phyloP scores from a whole-genome alignment of 495 filamentous ascomycete genomes.

The Sabuloglossum arenarium region DNA sequence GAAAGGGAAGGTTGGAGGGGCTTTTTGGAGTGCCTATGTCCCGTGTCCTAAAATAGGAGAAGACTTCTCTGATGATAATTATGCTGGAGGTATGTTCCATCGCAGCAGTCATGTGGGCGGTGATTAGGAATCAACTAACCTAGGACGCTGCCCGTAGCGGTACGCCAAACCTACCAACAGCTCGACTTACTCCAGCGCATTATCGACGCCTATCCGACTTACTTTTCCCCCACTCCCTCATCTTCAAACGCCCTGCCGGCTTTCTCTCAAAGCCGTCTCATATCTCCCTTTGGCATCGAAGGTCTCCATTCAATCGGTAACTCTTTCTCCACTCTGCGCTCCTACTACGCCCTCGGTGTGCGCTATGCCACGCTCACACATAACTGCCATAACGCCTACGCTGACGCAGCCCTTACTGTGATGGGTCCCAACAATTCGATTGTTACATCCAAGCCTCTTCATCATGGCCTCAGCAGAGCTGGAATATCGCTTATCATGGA shows the following conservation, averaged over 20 bases:
- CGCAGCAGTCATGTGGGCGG: not conserved
- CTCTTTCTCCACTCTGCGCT: slow-evolving; percentile 51
- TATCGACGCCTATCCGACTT: slow-evolving; percentile 38
- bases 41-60: slow-evolving; percentile 49
- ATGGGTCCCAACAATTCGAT: slow-evolving; percentile 9
- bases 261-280: slow-evolving; percentile 36
- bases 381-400: slow-evolving; percentile 83
- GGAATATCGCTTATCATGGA: slow-evolving; percentile 48
- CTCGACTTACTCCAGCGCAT: slow-evolving; percentile 64
- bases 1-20: slow-evolving; percentile 40
- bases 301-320: slow-evolving; percentile 93
- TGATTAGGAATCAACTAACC: slow-evolving; percentile 2
- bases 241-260: slow-evolving; percentile 33
- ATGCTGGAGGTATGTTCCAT: slow-evolving; percentile 26
- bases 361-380: slow-evolving; percentile 81
- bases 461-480: slow-evolving; percentile 34
- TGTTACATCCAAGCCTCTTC: slow-evolving; percentile 18
- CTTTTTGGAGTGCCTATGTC: slow-evolving; percentile 84
- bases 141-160: slow-evolving; percentile 20
- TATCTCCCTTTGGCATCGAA: slow-evolving; percentile 65
- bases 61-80: slow-evolving; percentile 56
- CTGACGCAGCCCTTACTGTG: slow-evolving; percentile 50
- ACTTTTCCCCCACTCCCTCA: slow-evolving; percentile 42
- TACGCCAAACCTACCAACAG: slow-evolving; percentile 56
- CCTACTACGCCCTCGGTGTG: slow-evolving; percentile 60